Evolutionary conservation across 2,329 filamentous ascomycete genomes (phyloP).

Genomic region (Conoideocrella luteorostrata): DNA sequence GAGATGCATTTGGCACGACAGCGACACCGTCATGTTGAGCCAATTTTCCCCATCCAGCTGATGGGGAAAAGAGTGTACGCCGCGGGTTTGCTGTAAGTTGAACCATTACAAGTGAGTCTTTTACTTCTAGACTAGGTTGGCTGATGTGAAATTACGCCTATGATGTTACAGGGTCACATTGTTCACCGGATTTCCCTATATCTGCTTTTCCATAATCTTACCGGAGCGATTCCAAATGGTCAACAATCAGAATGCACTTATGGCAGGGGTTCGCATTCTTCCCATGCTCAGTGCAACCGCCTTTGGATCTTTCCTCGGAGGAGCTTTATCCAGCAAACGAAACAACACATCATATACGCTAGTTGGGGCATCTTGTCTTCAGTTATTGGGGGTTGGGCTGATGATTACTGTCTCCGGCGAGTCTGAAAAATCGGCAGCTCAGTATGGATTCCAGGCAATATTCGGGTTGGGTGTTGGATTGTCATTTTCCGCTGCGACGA

Average conservation of each 20-base stretch:
- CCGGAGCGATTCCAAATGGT: constrained; percentile 57
- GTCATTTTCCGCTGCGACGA: constrained; percentile 49
- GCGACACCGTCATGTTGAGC: constrained; percentile 36
- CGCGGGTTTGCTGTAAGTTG: constrained; percentile 41
- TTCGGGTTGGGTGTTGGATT: constrained; percentile 55
- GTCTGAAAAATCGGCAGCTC: constrained; percentile 27
- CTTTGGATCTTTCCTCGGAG: constrained; percentile 49
- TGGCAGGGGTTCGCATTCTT: constrained; percentile 50
- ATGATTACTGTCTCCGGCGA: constrained; percentile 36
- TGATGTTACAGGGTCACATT: constrained; percentile 41
- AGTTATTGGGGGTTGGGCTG: constrained; percentile 45
- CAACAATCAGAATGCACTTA: constrained; percentile 44
- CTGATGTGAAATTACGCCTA: neutral
- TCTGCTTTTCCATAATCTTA: constrained; percentile 51
- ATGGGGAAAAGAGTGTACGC: constrained; percentile 43
- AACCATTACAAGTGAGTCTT: neutral
- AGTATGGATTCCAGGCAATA: constrained; percentile 50
- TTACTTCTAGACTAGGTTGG: neutral
- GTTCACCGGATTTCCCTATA: constrained; percentile 51
- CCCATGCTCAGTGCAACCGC: constrained; percentile 53
- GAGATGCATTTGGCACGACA: constrained; percentile 38
- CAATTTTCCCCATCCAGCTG: constrained; percentile 48
- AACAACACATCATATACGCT: constrained; percentile 50
- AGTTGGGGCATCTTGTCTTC: constrained; percentile 41
- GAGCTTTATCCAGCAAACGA: constrained; percentile 43